Base-by-base conservation (phyloP, 1,139 yeast genomes). In the Pneumocystis sp. region DNA sequence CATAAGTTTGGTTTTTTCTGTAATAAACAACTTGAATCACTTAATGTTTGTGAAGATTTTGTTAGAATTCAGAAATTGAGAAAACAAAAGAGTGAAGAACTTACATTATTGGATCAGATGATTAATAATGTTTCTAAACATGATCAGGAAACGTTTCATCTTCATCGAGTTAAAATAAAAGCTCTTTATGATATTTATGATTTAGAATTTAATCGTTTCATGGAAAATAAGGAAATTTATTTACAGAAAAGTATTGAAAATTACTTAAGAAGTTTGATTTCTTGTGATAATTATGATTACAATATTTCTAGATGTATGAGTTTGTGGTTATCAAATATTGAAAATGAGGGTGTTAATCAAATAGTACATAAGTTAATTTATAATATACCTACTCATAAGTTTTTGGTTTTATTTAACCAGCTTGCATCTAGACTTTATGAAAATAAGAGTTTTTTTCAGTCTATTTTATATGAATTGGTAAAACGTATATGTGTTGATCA, bases 331-430 rank as follows among this genome's bases (percentile, higher is more conserved):
- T 88, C 86, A 67, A 81, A 82, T 70, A 79, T 84, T 2, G 73
- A 73, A 5, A 78, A 79, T 63, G 80, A 76, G 0, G 74, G 81
- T 3, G 71, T 76, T 17, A 76, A 75, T 60, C 64, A 62, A 6
- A 69, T 68, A 3, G 70, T 75, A 5, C 67, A 66, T 25, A 64
- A 66, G 29, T 68, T 71, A n/a, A 68, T 74, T 0, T 76, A 79
- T 21, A 73, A 81, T 2, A 76, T 89, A 40, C 86, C 95, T 0
- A 78, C 82, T 29, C 77, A 79, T 71, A 85, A 85, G 70, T 81
- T 89, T 66, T 79, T 89, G 3, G 83, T 89, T 0, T 90, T 97
- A 96, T 79, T 86, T 61, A 85, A 88, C 66, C 98, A 93, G 73
- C 78, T 93, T 62, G 80, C 89, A 4, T 89, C 97, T 0, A 79